phyloP scores from a whole-genome alignment of 2,329 filamentous ascomycete genomes.

The Aspergillus vadensis region DNA sequence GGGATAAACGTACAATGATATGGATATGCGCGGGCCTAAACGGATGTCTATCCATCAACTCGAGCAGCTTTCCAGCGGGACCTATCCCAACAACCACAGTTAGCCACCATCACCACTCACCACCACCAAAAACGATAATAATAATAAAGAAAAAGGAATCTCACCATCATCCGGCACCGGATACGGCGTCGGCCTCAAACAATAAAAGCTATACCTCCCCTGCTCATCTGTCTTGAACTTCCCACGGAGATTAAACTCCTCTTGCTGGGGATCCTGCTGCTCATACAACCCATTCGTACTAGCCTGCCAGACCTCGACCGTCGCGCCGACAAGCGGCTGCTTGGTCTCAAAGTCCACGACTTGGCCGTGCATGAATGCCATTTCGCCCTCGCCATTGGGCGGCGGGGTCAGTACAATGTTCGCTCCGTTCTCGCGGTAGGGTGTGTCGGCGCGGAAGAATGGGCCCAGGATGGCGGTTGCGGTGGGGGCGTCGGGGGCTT shows the following conservation, averaged over 20 bases:
- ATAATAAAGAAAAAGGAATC: background rate
- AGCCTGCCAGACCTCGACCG: slow-evolving; percentile 78
- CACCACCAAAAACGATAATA: background rate
- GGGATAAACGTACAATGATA: slow-evolving; percentile 54
- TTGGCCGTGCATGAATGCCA: slow-evolving; percentile 66
- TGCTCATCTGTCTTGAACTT: slow-evolving; percentile 68
- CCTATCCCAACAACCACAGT: slow-evolving; percentile 34
- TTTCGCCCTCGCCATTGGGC: slow-evolving; percentile 53
- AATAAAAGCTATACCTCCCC: slow-evolving; percentile 65
- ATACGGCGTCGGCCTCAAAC: slow-evolving; percentile 61
- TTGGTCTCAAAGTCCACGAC: slow-evolving; percentile 62
- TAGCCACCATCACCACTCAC: slow-evolving; percentile 1
- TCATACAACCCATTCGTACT: slow-evolving; percentile 72
- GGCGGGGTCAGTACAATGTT: slow-evolving; percentile 61
- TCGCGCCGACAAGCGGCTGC: slow-evolving; percentile 64
- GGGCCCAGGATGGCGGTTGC: slow-evolving; percentile 80
- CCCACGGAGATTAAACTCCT: slow-evolving; percentile 73
- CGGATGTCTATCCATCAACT: slow-evolving; percentile 62
- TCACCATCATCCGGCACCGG: slow-evolving; percentile 56
- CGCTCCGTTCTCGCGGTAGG: slow-evolving; percentile 67
- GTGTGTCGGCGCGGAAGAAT: slow-evolving; percentile 77
- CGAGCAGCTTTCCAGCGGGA: slow-evolving; percentile 59
- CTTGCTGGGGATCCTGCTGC: slow-evolving; percentile 71
- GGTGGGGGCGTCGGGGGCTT: slow-evolving; percentile 59
- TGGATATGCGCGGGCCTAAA: slow-evolving; percentile 67